A percentile compares a stretch with the other conserved stretches of the same genome.
These are phyloP conservation scores for Dalechampia spathulata DNA, from an alignment of 441 rosid genomes.

Conservation along the genomic window DNA sequence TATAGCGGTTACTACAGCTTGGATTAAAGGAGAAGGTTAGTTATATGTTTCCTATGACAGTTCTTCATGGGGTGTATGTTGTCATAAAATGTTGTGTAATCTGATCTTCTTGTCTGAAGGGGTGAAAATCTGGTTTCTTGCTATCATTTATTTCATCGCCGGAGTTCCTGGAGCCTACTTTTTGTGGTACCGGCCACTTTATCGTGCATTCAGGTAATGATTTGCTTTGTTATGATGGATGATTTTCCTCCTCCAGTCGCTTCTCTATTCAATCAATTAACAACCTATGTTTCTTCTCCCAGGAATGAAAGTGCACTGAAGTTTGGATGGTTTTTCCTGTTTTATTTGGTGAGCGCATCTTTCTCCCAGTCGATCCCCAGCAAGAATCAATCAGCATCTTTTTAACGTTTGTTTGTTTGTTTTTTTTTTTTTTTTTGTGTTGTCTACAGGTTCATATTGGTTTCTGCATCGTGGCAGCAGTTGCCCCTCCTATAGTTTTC, in stretches of 20 bases:
- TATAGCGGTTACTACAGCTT: constrained; percentile 76
- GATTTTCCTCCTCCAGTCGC: background rate
- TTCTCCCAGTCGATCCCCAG: too few relatives aligned
- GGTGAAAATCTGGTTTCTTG: constrained; percentile 88
- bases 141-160: constrained; percentile 73
- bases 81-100: background rate
- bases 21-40: constrained; percentile 85
- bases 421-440: background rate
- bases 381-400: too few relatives aligned
- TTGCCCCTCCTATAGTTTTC: constrained; percentile 87
- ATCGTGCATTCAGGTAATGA: constrained; percentile 78
- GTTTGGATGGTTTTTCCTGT: constrained; percentile 80
- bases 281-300: constrained; percentile 15
- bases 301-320: constrained; percentile 80
- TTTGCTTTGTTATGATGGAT: constrained; percentile 1
- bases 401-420: too few relatives aligned
- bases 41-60: constrained; percentile 8
- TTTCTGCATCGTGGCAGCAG: constrained; percentile 75
- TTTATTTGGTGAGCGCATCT: constrained; percentile 64
- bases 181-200: constrained; percentile 94
- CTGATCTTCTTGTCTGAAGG: constrained; percentile 31
- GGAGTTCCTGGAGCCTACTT: constrained; percentile 91
- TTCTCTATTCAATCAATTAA: background rate
- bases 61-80: background rate
- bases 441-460: constrained; percentile 59